Conservation (phyloP, 192 early-diverging fungal species). For the Coemansia sp. region DNA sequence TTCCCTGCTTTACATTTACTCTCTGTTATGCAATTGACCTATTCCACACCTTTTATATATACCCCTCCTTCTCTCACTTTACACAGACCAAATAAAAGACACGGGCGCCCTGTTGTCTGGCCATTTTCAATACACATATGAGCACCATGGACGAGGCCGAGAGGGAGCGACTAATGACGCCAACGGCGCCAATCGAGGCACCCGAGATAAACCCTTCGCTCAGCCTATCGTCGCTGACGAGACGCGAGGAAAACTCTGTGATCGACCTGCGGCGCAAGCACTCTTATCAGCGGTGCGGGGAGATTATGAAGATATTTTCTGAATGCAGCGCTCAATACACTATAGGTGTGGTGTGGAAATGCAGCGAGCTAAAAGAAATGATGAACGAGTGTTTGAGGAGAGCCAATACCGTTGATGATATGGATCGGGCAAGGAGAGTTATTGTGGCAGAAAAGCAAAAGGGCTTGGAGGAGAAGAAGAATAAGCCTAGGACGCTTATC, state of each 20-base stretch:
- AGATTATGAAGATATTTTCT: constrained; percentile 32
- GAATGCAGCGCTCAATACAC: constrained; percentile 49
- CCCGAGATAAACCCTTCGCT: constrained; percentile 29
- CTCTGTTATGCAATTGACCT: too few species aligned
- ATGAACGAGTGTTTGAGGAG: constrained; percentile 53
- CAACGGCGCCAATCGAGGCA: constrained; percentile 27
- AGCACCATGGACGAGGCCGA: constrained; percentile 21
- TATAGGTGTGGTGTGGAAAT: constrained; percentile 45
- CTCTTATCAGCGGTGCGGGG: constrained; percentile 24
- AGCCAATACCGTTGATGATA: constrained; percentile 43
- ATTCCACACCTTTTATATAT: too few species aligned
- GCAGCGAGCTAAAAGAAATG: constrained; percentile 30
- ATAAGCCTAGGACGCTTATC: constrained; percentile 43
- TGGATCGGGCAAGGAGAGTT: constrained; percentile 40
- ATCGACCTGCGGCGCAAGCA: constrained; percentile 46
- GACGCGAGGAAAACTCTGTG: constrained; percentile 40
- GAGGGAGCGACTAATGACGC: constrained; percentile 45
- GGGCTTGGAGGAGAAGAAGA: constrained; percentile 24
- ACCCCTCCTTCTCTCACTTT: too few species aligned
- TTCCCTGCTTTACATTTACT: too few species aligned
- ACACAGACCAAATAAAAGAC: too few species aligned
- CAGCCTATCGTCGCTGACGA: constrained; percentile 30
- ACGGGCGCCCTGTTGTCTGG: too few species aligned
- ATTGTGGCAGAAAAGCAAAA: constrained; percentile 25
- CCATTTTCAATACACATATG: too few species aligned